Evolutionary conservation across 345 rosid genomes (phyloP).

Genomic region (Gossypium rotundifolium): DNA sequence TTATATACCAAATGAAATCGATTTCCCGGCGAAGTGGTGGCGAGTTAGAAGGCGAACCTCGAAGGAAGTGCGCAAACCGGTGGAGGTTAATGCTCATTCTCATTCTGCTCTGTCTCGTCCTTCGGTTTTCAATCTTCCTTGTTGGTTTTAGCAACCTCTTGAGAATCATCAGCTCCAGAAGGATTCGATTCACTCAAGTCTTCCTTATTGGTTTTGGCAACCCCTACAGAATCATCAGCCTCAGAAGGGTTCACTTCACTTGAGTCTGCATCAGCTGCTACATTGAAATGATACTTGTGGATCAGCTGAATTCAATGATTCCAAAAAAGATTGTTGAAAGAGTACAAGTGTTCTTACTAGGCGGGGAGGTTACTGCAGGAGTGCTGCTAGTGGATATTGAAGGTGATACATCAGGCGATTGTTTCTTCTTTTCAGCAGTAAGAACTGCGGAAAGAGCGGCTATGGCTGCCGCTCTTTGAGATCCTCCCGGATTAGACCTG

Average conservation of each 20-base stretch:
- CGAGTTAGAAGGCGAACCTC: not conserved
- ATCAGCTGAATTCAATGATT: not conserved
- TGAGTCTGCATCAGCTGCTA: slow-evolving; percentile 34
- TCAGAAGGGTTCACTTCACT: slow-evolving; percentile 41
- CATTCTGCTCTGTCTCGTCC: slow-evolving; percentile 42
- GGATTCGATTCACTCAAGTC: slow-evolving; percentile 36
- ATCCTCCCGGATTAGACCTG: slow-evolving; percentile 26
- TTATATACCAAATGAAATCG: no score
- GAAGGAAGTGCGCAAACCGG: not conserved
- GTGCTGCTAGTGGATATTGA: slow-evolving; percentile 35
- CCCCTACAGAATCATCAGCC: slow-evolving; percentile 46
- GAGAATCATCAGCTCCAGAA: slow-evolving; percentile 46
- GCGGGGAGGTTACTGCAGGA: slow-evolving; percentile 32
- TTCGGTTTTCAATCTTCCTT: slow-evolving; percentile 48
- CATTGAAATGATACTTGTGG: not conserved
- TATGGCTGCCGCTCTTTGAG: slow-evolving; percentile 93
- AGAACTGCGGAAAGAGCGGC: slow-evolving; percentile 94
- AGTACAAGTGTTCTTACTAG: slow-evolving; percentile 32
- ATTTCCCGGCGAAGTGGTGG: no score
- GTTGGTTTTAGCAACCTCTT: slow-evolving; percentile 39
- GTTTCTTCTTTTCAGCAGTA: slow-evolving; percentile 61
- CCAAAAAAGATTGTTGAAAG: not conserved
- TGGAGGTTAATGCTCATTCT: slow-evolving; percentile 6
- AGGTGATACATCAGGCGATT: slow-evolving; percentile 65
- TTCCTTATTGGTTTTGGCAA: slow-evolving; percentile 41